Percentiles rank a stretch among this genome's conserved stretches.
These are phyloP conservation scores for Oryza meridionalis DNA, from an alignment of 176 grass and related monocot species.

Conservation along the genomic window DNA sequence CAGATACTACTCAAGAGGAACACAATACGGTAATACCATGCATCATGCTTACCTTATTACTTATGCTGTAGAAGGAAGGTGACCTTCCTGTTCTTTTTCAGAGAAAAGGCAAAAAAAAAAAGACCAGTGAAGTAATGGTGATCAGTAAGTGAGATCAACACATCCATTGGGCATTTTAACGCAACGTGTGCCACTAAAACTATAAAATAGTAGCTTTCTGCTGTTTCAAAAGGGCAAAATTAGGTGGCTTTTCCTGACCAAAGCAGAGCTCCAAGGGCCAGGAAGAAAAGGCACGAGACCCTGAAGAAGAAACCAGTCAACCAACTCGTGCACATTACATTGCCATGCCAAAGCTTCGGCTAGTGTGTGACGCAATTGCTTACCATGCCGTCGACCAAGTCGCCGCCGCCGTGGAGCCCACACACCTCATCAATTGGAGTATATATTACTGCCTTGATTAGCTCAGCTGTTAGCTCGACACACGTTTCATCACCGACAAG, in stretches of 20 bases:
- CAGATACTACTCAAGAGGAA: background rate
- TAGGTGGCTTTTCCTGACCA: background rate
- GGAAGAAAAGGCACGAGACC: background rate
- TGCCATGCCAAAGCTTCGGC: background rate
- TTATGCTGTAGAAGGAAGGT: background rate
- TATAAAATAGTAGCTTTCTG: background rate
- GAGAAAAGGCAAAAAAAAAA: background rate
- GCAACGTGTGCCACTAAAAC: background rate
- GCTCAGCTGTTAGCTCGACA: constrained; percentile 8
- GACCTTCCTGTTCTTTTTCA: background rate
- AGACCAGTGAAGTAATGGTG: background rate
- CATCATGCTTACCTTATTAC: background rate
- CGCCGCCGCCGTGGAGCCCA: constrained; percentile 52
- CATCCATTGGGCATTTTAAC: background rate
- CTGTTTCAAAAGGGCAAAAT: background rate
- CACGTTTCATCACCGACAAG: constrained; percentile 11
- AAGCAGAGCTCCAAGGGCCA: constrained; percentile 23
- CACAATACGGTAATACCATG: background rate
- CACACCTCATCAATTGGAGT: background rate
- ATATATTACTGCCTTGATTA: constrained; percentile 37
- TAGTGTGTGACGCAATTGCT: background rate
- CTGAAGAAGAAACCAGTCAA: background rate
- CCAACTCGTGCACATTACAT: background rate
- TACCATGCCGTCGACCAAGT: background rate
- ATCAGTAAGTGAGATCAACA: background rate